phyloP scores from a whole-genome alignment of 257 asterid species.

The Oldenlandia corymbosa region DNA sequence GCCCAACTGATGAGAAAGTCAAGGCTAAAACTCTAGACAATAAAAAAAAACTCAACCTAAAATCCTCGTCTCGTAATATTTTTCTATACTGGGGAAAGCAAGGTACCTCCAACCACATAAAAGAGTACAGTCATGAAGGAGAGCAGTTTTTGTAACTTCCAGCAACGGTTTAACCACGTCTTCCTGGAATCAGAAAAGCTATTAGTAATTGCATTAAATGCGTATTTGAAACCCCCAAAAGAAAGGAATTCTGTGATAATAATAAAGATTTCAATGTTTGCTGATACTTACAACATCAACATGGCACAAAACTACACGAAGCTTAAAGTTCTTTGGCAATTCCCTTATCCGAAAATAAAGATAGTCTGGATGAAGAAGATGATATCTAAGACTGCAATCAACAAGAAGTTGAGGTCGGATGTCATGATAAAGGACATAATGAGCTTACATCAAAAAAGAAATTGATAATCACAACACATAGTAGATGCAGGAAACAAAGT shows the following conservation, averaged over 20 bases:
- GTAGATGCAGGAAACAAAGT: neutral
- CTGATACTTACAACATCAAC: constrained; percentile 77
- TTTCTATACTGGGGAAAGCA: neutral
- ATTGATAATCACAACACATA: neutral
- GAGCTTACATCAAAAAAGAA: neutral
- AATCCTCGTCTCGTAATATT: neutral
- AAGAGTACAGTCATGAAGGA: constrained; percentile 97
- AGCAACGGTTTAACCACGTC: constrained; percentile 90
- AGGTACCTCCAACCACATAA: constrained; percentile 90
- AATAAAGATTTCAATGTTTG: constrained; percentile 1
- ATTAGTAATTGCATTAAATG: neutral
- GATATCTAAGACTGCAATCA: constrained; percentile 79
- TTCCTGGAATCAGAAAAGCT: constrained; percentile 52
- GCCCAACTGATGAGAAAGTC: neutral
- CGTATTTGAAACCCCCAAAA: neutral
- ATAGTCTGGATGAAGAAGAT: constrained; percentile 97
- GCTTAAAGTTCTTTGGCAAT: constrained; percentile 83
- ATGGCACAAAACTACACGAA: constrained; percentile 87
- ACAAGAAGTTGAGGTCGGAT: constrained; percentile 13
- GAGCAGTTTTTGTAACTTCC: constrained; percentile 90
- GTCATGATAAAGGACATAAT: neutral
- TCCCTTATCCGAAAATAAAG: constrained; percentile 90
- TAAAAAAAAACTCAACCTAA: neutral
- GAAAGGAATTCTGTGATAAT: neutral
- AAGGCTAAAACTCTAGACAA: neutral